Percentiles rank a stretch among this genome's conserved stretches.
phyloP scores from a whole-genome alignment of 2,329 filamentous ascomycete genomes.

The Claviceps sp. region DNA sequence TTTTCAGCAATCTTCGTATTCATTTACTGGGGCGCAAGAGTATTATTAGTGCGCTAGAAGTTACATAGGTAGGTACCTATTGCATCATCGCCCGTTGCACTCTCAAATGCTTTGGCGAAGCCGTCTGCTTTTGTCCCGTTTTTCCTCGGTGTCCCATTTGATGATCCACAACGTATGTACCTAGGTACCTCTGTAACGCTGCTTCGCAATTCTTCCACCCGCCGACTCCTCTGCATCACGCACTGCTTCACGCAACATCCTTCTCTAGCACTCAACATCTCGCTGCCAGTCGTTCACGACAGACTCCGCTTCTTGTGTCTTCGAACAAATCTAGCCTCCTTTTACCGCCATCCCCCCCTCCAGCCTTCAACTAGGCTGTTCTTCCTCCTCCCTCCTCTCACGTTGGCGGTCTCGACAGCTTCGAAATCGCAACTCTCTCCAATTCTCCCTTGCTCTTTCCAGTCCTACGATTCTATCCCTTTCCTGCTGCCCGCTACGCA shows the following conservation, averaged over 20 bases:
- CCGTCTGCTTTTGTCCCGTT: too few relatives aligned
- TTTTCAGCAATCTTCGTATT: too few relatives aligned
- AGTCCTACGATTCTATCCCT: background rate
- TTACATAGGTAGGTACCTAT: too few relatives aligned
- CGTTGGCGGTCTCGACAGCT: constrained; percentile 1
- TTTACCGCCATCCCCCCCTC: background rate
- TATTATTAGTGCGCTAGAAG: too few relatives aligned
- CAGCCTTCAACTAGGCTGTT: background rate
- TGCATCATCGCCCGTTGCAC: too few relatives aligned
- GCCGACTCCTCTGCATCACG: constrained; percentile 1
- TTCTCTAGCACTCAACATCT: background rate
- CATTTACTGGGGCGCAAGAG: too few relatives aligned
- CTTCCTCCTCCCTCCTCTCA: constrained; percentile 2
- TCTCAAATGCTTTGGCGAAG: too few relatives aligned
- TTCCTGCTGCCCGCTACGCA: background rate
- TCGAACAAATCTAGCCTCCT: background rate
- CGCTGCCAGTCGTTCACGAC: background rate
- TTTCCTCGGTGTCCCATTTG: too few relatives aligned
- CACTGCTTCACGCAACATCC: background rate
- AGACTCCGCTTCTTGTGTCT: background rate
- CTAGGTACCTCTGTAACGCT: background rate
- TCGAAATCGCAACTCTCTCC: background rate
- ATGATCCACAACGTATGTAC: background rate
- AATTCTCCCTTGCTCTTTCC: background rate
- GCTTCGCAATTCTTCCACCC: constrained; percentile 2